phyloP scores from a whole-genome alignment of 1,284 basidiomycete species.

The Chalciporus sp. region DNA sequence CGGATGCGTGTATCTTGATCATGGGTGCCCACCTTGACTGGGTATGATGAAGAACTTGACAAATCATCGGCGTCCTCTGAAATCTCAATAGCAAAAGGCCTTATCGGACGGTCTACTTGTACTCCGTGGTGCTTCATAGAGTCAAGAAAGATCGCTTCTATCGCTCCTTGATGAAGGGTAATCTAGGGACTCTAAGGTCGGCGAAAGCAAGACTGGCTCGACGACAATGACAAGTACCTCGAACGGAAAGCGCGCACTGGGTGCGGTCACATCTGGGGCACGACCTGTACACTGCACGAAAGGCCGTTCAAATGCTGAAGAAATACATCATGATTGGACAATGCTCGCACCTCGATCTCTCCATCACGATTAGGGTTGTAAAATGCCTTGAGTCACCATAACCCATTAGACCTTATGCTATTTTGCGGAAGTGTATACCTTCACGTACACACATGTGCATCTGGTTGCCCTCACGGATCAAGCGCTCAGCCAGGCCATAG shows the following conservation, averaged over 20 bases:
- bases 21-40: slow-evolving; percentile 51
- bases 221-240: slow-evolving; percentile 43
- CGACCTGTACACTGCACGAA: slow-evolving; percentile 56
- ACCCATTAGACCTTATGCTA: neutral
- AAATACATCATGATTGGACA: neutral
- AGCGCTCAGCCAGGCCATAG: slow-evolving; percentile 68
- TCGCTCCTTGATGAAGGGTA: slow-evolving; percentile 76
- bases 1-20: neutral
- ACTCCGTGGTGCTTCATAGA: slow-evolving; percentile 56
- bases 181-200: slow-evolving; percentile 40
- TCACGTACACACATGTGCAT: slow-evolving; percentile 65
- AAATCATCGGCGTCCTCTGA: slow-evolving; percentile 45
- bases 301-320: neutral
- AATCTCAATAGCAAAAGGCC: slow-evolving; percentile 57
- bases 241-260: slow-evolving; percentile 65
- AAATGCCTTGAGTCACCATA: slow-evolving; percentile 54
- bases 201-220: neutral
- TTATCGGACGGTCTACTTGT: slow-evolving; percentile 58
- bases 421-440: neutral
- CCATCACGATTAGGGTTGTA: slow-evolving; percentile 66
- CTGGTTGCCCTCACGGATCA: slow-evolving; percentile 67
- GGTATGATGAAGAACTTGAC: slow-evolving; percentile 48
- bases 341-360: slow-evolving; percentile 55
- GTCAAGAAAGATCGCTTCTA: slow-evolving; percentile 70
- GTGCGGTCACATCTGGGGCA: slow-evolving; percentile 56